Evolutionary conservation across 345 rosid genomes (phyloP), one percentile per base, ranked within the genome.

Genomic region (Pistacia integerrima): DNA sequence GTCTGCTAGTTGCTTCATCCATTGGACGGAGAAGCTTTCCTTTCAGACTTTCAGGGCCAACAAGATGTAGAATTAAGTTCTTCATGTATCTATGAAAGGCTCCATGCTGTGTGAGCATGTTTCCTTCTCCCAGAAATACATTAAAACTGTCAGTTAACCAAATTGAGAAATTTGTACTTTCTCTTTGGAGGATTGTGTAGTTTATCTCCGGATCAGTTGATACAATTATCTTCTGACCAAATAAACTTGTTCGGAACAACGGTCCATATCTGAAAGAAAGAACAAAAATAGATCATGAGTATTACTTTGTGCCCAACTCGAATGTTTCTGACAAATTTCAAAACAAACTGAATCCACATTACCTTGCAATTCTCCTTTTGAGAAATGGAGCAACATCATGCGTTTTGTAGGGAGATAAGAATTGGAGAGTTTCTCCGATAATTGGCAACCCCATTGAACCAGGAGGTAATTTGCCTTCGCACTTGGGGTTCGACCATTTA

Each of bases 191-290:
- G 10, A 70, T 17, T 2, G 9, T 56, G 71, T 76, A 77, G 41
- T 83, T 85, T 44, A 85, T 62, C 2, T 86, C 89, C 0, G 84
- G 74, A 18, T 90, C 90, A 0, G 85, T 78, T 2, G 87, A 82
- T 2, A 85, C 69, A 18, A 90, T 67, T 16, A 85, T 58, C 17
- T 70, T 81, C 4, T 67, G 66, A 6, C 90, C 89, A 36, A 86
- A 72, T 36, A 88, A 8, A 41, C 61, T 78, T 2, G 87, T 82
- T 46, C 78, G 76, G 73, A 90, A 90, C 65, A 86, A 28, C 4
- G 83, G 72, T 1, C 90, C 90, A 59, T 85, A 72, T 69, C 90
- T 90, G 72, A 36, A 80, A 56, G 14, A 10, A 28, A 28, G 25
- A 62, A 62, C 5, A 13, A 25, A 59, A 22, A 25, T 60, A 16